A percentile compares a stretch with the other conserved stretches of the same genome.
Conservation (phyloP, 73 alveolate genomes). For the Blepharisma stoltei region DNA sequence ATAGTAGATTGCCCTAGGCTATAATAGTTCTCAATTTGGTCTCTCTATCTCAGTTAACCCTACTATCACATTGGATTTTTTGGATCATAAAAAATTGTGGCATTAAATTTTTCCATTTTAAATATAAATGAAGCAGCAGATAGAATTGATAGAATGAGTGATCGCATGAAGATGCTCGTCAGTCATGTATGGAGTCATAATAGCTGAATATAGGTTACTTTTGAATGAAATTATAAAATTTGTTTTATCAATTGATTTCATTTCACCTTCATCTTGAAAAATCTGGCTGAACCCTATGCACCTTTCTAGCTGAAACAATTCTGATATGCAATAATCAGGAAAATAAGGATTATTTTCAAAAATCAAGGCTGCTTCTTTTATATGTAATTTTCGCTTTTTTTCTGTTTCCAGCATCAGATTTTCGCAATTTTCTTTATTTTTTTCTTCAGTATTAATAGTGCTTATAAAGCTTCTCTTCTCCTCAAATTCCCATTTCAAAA, state of each 20-base stretch:
- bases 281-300: not conserved
- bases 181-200: not conserved
- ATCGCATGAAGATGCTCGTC: not conserved
- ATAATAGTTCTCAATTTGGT: no score
- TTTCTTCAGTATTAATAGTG: no score
- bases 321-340: constrained; percentile 11
- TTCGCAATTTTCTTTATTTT: no score
- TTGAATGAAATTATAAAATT: not conserved
- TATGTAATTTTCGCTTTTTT: not conserved
- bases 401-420: not conserved
- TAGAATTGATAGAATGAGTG: not conserved
- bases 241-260: not conserved
- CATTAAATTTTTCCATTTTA: no score
- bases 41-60: no score
- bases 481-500: no score
- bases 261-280: not conserved
- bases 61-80: no score
- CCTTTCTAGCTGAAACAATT: not conserved
- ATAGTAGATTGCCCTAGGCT: no score
- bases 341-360: not conserved
- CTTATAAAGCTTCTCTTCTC: no score
- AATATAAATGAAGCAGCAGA: not conserved
- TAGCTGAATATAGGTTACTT: not conserved
- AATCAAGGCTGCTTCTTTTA: not conserved
- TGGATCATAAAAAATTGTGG: no score